phyloP scores from a whole-genome alignment of 495 filamentous ascomycete species.

The Cetradonia linearis region DNA sequence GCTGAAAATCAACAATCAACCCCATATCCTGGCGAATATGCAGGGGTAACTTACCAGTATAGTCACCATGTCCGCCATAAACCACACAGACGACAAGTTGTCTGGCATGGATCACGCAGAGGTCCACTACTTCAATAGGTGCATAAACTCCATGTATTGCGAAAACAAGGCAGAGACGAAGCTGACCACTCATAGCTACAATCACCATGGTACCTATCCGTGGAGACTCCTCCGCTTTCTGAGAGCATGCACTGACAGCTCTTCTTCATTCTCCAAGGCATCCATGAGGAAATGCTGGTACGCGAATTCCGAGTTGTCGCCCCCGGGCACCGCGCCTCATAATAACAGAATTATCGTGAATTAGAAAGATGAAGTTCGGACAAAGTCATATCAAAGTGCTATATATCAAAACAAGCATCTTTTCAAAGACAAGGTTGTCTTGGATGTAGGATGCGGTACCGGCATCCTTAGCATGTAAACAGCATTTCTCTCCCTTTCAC shows the following conservation, averaged over 20 bases:
- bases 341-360: constrained; percentile 12
- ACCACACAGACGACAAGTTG: constrained; percentile 35
- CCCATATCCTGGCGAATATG: background rate
- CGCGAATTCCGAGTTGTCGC: constrained; percentile 31
- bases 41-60: background rate
- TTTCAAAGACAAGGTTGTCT: constrained; percentile 94
- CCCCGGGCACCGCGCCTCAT: background rate
- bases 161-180: constrained; percentile 13
- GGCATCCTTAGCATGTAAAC: constrained; percentile 76
- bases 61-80: constrained; percentile 1
- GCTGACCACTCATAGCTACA: constrained; percentile 56
- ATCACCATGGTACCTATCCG: constrained; percentile 72
- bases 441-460: constrained; percentile 97
- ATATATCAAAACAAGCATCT: constrained; percentile 93
- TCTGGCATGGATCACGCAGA: constrained; percentile 72
- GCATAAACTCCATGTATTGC: constrained; percentile 22
- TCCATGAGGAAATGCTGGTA: constrained; percentile 98
- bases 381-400: constrained; percentile 87
- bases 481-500: constrained; percentile 9
- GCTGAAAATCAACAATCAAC: background rate
- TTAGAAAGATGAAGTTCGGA: constrained; percentile 97
- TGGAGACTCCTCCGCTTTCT: constrained; percentile 15
- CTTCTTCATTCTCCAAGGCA: constrained; percentile 45
- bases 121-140: constrained; percentile 97
- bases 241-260: constrained; percentile 22